Percentiles rank a stretch among this genome's conserved stretches.
phyloP scores from a whole-genome alignment of 305 asterid species.

The Fraxinus angustifolia region DNA sequence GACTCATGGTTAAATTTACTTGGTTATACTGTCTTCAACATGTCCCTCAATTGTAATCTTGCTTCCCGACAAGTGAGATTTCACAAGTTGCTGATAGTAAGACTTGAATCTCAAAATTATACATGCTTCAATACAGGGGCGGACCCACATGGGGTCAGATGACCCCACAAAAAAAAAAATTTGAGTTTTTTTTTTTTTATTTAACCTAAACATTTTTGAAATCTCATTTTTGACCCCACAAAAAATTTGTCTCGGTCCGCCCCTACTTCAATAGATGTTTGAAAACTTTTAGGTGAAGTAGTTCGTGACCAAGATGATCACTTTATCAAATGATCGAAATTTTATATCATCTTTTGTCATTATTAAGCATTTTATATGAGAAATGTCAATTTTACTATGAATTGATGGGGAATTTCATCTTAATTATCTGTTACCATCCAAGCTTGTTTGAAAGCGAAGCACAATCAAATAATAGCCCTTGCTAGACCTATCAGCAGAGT shows the following conservation, averaged over 20 bases:
- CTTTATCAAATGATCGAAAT: not conserved
- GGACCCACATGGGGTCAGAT: too few relatives aligned
- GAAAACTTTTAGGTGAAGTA: not conserved
- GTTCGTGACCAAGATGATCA: not conserved
- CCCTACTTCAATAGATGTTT: not conserved
- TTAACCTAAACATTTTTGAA: too few relatives aligned
- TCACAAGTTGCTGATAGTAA: not conserved
- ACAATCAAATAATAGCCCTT: conserved; percentile 30
- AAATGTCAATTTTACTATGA: not conserved
- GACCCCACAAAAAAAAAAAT: too few relatives aligned
- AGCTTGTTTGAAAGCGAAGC: conserved; percentile 30
- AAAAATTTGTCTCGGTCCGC: too few relatives aligned
- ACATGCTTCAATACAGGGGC: not conserved
- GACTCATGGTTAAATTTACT: not conserved
- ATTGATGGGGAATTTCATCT: not conserved
- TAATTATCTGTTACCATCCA: not conserved
- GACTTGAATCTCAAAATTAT: not conserved
- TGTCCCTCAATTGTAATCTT: not conserved
- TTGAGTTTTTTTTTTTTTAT: too few relatives aligned
- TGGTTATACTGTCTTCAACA: not conserved
- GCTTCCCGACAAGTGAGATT: not conserved
- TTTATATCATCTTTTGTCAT: not conserved
- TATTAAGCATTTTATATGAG: not conserved
- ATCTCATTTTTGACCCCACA: too few relatives aligned
- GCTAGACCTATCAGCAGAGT: not conserved